Base-by-base conservation (phyloP, 2,329 filamentous ascomycete species). In the Chrysosporium queenslandicum region DNA sequence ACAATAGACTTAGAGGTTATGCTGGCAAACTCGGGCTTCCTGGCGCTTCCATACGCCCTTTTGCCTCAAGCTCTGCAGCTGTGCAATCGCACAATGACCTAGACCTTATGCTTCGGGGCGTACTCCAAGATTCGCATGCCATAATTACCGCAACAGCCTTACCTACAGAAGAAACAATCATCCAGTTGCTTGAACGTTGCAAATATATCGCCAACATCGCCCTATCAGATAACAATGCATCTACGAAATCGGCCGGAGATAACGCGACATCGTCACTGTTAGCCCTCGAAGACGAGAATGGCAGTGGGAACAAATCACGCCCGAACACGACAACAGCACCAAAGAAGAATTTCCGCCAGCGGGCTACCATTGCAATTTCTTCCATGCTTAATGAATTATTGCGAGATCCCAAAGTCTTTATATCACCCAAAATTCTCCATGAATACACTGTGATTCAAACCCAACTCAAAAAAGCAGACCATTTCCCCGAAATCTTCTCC, bases 401-500 rank as follows among this genome's bases (percentile, higher is more conserved):
- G 54, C 77, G 78, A 45, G 80, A 91, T 60, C 82, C 85, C 3
- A 81, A 84, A 55, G 82, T 96, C 45, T 86, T 89, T 70, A 86
- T 97, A 63, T 86, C 86, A 3, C 80, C 84, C 7, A 73, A 77
- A 27, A 73, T 91, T 30, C 79, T 97, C 36, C 74, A 78, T 53
- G 68, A 79, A 59, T 97, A 96, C 68, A 82, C 94, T 56, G 75
- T 79, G 34, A 80, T 87, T 41, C 88, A 95, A 66, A 76, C 82
- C 25, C 76, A 82, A 9, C 78, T 97, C 40, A 79, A 81, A 56
- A 81, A 78, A 53, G 83, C 88, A 2, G 80, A 87, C 58, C 82
- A 86, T 41, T 79, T 97, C 56, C 88, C 91, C 5, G 79, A 83
- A 55, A 80, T 89, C 39, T 85, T 98, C 63, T 74, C 82, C 52